These are phyloP conservation scores for Cutaneotrichosporon sp. DNA, from an alignment of 1,284 basidiomycete species.

Conservation along the genomic window DNA sequence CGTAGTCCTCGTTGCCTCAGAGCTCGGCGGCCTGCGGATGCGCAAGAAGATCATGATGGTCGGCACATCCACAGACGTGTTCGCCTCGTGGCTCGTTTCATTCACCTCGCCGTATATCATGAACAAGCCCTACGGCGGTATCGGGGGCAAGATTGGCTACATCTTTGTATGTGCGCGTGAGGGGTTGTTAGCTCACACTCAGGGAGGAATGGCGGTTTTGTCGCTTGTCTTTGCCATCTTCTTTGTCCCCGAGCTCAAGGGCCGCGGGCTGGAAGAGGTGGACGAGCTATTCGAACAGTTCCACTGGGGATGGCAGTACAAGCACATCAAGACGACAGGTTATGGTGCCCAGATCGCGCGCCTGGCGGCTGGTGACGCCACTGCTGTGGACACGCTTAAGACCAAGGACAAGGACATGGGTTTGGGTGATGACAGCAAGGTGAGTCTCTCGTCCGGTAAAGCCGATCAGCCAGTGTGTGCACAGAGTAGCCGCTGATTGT, in stretches of 20 bases:
- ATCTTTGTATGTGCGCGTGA: constrained; percentile 7
- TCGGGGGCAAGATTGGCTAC: constrained; percentile 18
- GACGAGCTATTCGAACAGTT: constrained; percentile 24
- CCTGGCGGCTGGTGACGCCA: constrained; percentile 6
- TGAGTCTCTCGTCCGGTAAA: no score
- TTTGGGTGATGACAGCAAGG: background rate
- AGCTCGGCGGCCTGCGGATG: constrained; percentile 21
- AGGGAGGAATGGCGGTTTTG: constrained; percentile 9
- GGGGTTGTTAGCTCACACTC: background rate
- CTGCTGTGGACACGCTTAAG: background rate
- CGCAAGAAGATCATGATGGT: constrained; percentile 21
- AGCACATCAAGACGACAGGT: constrained; percentile 12
- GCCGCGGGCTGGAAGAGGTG: constrained; percentile 18
- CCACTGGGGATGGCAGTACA: constrained; percentile 22
- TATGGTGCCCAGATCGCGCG: constrained; percentile 15
- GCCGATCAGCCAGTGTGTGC: no score
- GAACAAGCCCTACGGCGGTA: constrained; percentile 8
- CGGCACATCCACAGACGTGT: constrained; percentile 12
- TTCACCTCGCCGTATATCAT: constrained; percentile 19
- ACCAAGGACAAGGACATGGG: background rate
- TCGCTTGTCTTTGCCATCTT: constrained; percentile 22
- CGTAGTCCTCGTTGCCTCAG: constrained; percentile 14
- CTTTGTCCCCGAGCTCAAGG: constrained; percentile 23
- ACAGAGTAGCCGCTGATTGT: no score
- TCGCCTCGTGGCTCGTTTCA: constrained; percentile 9